A percentile compares a stretch with the other conserved stretches of the same genome.
Conservation (phyloP, 176 grass and related monocot species). For the Oryza coarctata region DNA sequence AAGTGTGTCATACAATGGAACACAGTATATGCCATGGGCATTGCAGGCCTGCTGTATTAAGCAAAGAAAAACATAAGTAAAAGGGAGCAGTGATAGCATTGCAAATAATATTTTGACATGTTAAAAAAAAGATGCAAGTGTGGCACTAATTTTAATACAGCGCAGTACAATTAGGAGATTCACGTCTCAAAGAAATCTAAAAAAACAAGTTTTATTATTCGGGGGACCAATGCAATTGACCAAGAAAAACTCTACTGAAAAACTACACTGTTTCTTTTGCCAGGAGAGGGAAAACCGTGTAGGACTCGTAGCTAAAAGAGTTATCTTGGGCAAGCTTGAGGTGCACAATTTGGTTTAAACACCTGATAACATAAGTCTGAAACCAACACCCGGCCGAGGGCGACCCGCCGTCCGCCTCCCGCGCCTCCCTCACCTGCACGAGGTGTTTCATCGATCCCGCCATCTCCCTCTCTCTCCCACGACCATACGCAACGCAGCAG, state of each 20-base stretch:
- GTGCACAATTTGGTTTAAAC: neutral
- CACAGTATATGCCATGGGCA: conserved; percentile 91
- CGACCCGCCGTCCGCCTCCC: conserved; percentile 42
- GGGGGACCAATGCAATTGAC: neutral
- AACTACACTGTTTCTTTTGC: neutral
- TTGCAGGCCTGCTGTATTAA: conserved; percentile 72
- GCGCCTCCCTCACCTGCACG: conserved; percentile 68
- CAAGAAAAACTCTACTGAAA: neutral
- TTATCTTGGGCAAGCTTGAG: neutral
- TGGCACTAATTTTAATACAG: neutral
- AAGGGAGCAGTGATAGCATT: neutral
- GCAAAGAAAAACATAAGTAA: conserved; percentile 14
- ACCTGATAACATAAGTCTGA: neutral
- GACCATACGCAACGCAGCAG: neutral
- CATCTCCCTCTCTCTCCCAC: neutral
- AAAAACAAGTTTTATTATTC: neutral
- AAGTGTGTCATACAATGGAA: conserved; percentile 95
- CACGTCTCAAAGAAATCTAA: neutral
- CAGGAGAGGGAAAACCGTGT: neutral
- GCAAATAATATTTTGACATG: neutral
- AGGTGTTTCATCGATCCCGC: conserved; percentile 67
- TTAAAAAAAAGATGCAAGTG: conserved; percentile 5
- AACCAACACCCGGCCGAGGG: conserved; percentile 57
- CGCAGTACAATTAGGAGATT: neutral
- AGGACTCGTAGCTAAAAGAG: neutral